phyloP scores from a whole-genome alignment of 148 eudicot species.

The Vaccinium myrtillus region DNA sequence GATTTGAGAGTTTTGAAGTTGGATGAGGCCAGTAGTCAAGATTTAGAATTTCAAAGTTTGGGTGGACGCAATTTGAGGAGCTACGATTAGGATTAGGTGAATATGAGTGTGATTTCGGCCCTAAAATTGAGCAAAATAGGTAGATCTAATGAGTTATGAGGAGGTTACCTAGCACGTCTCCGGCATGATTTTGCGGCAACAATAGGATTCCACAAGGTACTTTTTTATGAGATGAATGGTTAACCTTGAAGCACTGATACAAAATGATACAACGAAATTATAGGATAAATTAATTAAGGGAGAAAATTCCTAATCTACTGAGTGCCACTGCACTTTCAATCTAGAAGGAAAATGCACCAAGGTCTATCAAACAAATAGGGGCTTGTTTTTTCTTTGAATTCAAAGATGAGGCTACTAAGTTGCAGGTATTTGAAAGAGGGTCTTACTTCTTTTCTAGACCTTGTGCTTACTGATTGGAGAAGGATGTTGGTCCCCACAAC shows the following conservation, averaged over 20 bases:
- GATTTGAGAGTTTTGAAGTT: background rate
- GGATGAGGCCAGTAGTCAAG: background rate
- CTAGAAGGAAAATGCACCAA: no score
- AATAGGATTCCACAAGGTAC: background rate
- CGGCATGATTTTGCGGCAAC: background rate
- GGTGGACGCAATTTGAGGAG: background rate
- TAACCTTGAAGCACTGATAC: background rate
- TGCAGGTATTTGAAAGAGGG: no score
- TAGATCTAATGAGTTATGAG: background rate
- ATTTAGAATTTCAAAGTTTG: background rate
- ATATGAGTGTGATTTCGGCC: background rate
- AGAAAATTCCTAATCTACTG: no score
- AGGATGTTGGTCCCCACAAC: no score
- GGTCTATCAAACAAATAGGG: no score
- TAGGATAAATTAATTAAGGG: no score
- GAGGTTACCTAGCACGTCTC: background rate
- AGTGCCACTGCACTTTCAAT: no score
- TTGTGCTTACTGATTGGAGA: no score
- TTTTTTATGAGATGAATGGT: background rate
- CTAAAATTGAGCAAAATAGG: background rate
- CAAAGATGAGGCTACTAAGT: no score
- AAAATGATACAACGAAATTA: background rate
- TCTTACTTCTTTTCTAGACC: no score
- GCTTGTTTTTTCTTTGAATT: no score
- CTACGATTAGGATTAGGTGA: background rate